Base-by-base conservation (phyloP, 2,329 filamentous ascomycete species). In the Aspergillus aculeatus region DNA sequence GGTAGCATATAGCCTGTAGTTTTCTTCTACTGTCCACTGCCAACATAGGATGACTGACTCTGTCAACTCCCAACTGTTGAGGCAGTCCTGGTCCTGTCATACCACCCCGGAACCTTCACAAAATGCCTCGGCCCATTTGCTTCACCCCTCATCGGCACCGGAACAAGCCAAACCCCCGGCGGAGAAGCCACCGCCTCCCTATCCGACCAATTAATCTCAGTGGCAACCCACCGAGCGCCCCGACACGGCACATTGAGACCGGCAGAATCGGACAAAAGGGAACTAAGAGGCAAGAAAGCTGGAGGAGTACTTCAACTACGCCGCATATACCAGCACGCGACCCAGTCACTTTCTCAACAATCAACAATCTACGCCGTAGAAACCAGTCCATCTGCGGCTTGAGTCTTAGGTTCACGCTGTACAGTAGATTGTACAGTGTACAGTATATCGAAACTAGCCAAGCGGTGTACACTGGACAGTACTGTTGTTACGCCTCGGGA, bases 231-330 rank as follows among this genome's bases (percentile, higher is more conserved):
- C 48, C 23, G 50, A 24, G 9, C 47, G 26, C 29, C 57, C 54
- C 54, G 56, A 59, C 56, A 10, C 23, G 24, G 5, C 7, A 29
- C 26, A 29, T 29, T 29, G 9, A 47, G 48, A 24, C 44, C 58
- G 64, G 64, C 62, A 65, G 62, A 66, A 66, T 57, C 49, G 49
- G 54, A 57, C 24, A 24, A 23, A 50, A 48, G 82, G 44, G 50
- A 56, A 57, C 14, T 41, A 41, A 16, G 16, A 41, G 1, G 2
- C 2, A 41, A 41, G 21, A 23, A 23, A 23, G 23, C 4, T 23
- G 23, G 23, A 23, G 23, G 23, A 50, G 50, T 38, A 51, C 48
- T 26, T 48, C 56, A 44, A 47, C 32, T 50, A 54, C 53, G n/a
- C 38, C 38, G 38, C 38, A 44, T 44, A 44, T n/a, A 16, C 38